These are phyloP conservation scores for Wickerhamiella kazuoi DNA, from an alignment of 805 yeast genomes.

Conservation along the genomic window DNA sequence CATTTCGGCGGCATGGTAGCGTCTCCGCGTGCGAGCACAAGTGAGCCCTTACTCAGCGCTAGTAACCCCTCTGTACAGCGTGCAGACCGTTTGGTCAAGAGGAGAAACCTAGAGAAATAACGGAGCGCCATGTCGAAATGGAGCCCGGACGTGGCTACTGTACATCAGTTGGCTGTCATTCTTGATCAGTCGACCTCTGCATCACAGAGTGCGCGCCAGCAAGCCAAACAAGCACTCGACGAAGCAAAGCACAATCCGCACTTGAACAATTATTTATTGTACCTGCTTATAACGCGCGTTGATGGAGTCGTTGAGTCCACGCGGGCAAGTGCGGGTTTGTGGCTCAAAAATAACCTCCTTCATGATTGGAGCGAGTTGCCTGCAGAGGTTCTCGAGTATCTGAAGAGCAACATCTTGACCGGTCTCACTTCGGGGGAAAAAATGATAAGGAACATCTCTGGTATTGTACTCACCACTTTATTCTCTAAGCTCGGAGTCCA, in stretches of 20 bases:
- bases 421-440: conserved; percentile 36
- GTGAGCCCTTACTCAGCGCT: too few species aligned
- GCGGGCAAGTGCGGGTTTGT: conserved; percentile 77
- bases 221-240: conserved; percentile 57
- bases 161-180: conserved; percentile 47
- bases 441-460: conserved; percentile 74
- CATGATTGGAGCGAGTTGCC: conserved; percentile 21
- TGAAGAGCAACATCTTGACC: conserved; percentile 27
- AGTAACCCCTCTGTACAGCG: too few species aligned
- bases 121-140: conserved; percentile 26
- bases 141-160: conserved; percentile 46
- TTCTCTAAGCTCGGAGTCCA: conserved; percentile 50
- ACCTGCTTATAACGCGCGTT: conserved; percentile 42
- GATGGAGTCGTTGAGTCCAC: conserved; percentile 31
- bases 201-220: conserved; percentile 32
- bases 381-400: conserved; percentile 26
- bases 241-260: conserved; percentile 58
- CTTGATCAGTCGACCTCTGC: conserved; percentile 58
- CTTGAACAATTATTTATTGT: conserved; percentile 61
- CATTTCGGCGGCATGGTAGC: too few species aligned
- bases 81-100: too few species aligned
- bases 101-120: neutral
- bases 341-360: conserved; percentile 57
- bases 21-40: too few species aligned
- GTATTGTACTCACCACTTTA: conserved; percentile 73